Evolutionary conservation across 2,329 filamentous ascomycete genomes (phyloP).

Genomic region (Chaetothyriales sp.): DNA sequence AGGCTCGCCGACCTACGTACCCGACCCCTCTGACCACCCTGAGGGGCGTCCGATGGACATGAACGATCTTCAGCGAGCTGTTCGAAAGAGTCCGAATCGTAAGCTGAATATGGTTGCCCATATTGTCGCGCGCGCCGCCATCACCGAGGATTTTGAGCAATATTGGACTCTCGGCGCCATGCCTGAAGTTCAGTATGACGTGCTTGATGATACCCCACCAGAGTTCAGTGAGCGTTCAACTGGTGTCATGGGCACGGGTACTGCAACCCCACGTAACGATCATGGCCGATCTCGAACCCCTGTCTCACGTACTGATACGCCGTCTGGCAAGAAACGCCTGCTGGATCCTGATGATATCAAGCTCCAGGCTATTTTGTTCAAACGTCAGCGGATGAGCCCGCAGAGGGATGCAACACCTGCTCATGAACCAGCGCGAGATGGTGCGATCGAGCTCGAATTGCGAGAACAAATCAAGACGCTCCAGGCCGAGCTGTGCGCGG

Average conservation of each 20-base stretch:
- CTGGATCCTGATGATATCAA: conserved; percentile 18
- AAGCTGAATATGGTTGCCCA: conserved; percentile 10
- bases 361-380: conserved; percentile 19
- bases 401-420: conserved; percentile 26
- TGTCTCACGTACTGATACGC: conserved; percentile 15
- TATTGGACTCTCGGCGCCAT: conserved; percentile 27
- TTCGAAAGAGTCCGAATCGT: conserved; percentile 15
- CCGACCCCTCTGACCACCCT: conserved; percentile 11
- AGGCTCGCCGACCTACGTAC: conserved; percentile 11
- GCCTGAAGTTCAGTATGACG: conserved; percentile 25
- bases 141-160: conserved; percentile 25
- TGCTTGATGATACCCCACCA: conserved; percentile 17
- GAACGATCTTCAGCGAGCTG: conserved; percentile 23
- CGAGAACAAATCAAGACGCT: conserved; percentile 19
- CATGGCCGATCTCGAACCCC: conserved; percentile 11
- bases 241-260: conserved; percentile 3
- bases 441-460: conserved; percentile 12
- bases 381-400: conserved; percentile 26
- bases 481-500: conserved; percentile 8
- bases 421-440: conserved; percentile 22
- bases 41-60: conserved; percentile 17
- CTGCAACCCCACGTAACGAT: conserved; percentile 11
- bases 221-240: conserved; percentile 8
- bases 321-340: conserved; percentile 20
- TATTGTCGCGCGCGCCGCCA: conserved; percentile 14